Conservation (phyloP, 306 rosid genomes). For the Pyrus communis region DNA sequence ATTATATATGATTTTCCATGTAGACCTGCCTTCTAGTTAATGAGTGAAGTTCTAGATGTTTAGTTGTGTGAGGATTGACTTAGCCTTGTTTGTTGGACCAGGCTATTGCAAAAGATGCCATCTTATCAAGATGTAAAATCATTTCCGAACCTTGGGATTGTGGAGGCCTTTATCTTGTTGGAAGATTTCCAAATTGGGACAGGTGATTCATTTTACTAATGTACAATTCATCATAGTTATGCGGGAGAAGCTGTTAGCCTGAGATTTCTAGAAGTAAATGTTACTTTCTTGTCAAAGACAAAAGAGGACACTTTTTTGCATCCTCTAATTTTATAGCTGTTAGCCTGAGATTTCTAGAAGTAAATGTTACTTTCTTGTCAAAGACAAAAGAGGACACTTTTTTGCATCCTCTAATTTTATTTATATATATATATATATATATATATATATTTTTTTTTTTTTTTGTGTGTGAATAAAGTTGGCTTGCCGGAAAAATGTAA, state of each 20-base stretch:
- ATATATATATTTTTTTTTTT: no score
- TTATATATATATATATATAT: neutral
- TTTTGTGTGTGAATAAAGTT: neutral
- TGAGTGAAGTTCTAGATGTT: neutral
- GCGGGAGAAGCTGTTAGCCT: neutral
- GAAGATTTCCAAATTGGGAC: slow-evolving; percentile 96
- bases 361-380: neutral
- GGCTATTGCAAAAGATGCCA: slow-evolving; percentile 87
- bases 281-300: neutral
- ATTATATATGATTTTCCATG: neutral
- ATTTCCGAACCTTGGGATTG: slow-evolving; percentile 99
- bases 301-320: neutral
- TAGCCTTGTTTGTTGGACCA: slow-evolving; percentile 27
- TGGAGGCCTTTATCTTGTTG: slow-evolving; percentile 95
- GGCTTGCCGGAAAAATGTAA: neutral
- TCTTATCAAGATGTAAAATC: slow-evolving; percentile 81
- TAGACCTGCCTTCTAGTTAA: neutral
- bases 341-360: neutral
- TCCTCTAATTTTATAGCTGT: neutral
- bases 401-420: neutral
- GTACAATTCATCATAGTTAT: neutral
- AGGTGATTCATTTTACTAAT: slow-evolving; percentile 36
- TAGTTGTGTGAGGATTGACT: neutral
- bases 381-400: neutral
- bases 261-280: neutral